Conservation (phyloP, 2,329 filamentous ascomycete genomes). For the Hypoxylon sp. region DNA sequence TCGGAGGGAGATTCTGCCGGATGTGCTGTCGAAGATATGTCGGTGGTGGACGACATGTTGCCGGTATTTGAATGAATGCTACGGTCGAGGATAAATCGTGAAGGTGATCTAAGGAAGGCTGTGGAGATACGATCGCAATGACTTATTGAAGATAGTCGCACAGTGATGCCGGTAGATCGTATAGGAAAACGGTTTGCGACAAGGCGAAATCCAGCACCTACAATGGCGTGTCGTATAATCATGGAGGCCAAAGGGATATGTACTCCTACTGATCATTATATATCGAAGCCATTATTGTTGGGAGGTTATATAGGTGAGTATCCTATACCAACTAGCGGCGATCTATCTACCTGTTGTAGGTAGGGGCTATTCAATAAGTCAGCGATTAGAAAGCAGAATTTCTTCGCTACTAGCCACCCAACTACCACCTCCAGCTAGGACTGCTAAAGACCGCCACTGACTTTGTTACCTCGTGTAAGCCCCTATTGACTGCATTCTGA, state of each 20-base stretch:
- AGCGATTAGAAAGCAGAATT: constrained; percentile 49
- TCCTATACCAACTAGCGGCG: constrained; percentile 15
- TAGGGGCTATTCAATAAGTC: constrained; percentile 41
- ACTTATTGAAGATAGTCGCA: neutral
- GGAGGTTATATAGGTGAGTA: constrained; percentile 28
- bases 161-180: neutral
- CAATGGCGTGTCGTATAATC: constrained; percentile 18
- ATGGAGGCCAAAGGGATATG: constrained; percentile 15
- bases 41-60: constrained; percentile 31
- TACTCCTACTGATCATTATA: constrained; percentile 12
- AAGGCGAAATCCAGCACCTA: constrained; percentile 22
- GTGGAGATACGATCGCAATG: neutral
- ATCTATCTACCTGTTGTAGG: neutral
- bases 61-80: constrained; percentile 8
- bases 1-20: constrained; percentile 12
- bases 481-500: constrained; percentile 11
- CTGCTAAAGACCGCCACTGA: neutral
- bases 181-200: constrained; percentile 16
- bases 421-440: neutral
- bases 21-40: constrained; percentile 9
- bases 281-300: constrained; percentile 11
- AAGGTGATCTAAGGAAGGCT: neutral
- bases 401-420: neutral
- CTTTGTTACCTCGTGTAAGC: constrained; percentile 6
- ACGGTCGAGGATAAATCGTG: constrained; percentile 4